Evolutionary conservation across 164 flowering plant species (phyloP).

Genomic region (Macadamia tetraphylla): DNA sequence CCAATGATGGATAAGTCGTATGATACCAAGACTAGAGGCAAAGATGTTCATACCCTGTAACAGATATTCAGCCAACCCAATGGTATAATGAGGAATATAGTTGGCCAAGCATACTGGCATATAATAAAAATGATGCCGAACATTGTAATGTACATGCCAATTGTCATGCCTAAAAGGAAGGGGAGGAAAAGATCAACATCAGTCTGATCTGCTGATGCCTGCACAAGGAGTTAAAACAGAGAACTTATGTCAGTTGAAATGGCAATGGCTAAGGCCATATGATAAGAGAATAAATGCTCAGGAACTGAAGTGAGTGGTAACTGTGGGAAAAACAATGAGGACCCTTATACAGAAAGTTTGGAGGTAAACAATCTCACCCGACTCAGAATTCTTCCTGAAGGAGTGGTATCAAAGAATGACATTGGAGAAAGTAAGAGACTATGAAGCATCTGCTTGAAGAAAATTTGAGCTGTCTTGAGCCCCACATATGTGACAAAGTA

Average conservation of each 20-base stretch:
- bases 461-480: slow-evolving; percentile 75
- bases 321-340: too few species aligned
- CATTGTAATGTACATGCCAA: slow-evolving; percentile 60
- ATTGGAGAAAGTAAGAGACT: slow-evolving; percentile 94
- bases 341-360: too few species aligned
- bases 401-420: slow-evolving; percentile 97
- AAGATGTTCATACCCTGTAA: slow-evolving; percentile 73
- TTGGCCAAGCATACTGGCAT: slow-evolving; percentile 94
- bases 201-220: slow-evolving; percentile 91
- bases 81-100: slow-evolving; percentile 63
- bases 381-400: slow-evolving; percentile 94
- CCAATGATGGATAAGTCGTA: too few species aligned
- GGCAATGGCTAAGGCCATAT: too few species aligned
- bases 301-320: too few species aligned
- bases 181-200: slow-evolving; percentile 79
- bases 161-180: slow-evolving; percentile 39
- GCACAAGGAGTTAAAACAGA: slow-evolving; percentile 10
- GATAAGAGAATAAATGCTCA: too few species aligned
- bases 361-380: slow-evolving; percentile 44
- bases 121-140: slow-evolving; percentile 69
- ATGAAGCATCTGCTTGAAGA: slow-evolving; percentile 62
- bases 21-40: neutral
- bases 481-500: slow-evolving; percentile 49
- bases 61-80: slow-evolving; percentile 72
- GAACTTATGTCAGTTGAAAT: too few species aligned